phyloP scores from a whole-genome alignment of 2,329 filamentous ascomycete species.

The Raffaelea albimanens region DNA sequence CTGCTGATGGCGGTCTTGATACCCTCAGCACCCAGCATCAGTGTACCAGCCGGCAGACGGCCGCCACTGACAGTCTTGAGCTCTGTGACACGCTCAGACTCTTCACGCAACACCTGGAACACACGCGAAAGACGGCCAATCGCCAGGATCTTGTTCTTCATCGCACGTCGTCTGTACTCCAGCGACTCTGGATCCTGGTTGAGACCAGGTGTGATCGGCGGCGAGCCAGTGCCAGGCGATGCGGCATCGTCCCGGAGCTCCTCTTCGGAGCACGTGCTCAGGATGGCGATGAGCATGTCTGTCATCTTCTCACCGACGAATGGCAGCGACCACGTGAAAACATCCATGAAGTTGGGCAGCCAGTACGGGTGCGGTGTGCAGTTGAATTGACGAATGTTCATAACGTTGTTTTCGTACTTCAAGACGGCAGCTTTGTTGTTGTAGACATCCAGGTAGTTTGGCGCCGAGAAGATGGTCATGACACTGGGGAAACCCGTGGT shows the following conservation, averaged over 20 bases:
- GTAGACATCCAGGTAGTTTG: conserved; percentile 98
- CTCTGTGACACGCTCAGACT: conserved; percentile 93
- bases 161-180: conserved; percentile 89
- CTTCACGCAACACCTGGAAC: conserved; percentile 95
- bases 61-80: conserved; percentile 95
- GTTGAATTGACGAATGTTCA: conserved; percentile 99
- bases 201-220: conserved; percentile 44
- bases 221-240: conserved; percentile 63
- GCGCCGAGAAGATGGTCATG: conserved; percentile 99
- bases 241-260: conserved; percentile 80
- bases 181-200: conserved; percentile 65
- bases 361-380: conserved; percentile 99
- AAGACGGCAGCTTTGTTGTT: conserved; percentile 99
- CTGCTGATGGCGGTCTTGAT: conserved; percentile 97
- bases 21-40: conserved; percentile 96
- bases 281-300: conserved; percentile 96
- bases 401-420: conserved; percentile 99
- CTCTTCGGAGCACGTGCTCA: conserved; percentile 98
- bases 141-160: conserved; percentile 99
- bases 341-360: conserved; percentile 99
- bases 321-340: conserved; percentile 98
- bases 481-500: conserved; percentile 98
- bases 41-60: conserved; percentile 82
- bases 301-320: conserved; percentile 99
- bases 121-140: conserved; percentile 94